Evolutionary conservation across 129 eudicot species (phyloP).

Genomic region (Artemisia annua): DNA sequence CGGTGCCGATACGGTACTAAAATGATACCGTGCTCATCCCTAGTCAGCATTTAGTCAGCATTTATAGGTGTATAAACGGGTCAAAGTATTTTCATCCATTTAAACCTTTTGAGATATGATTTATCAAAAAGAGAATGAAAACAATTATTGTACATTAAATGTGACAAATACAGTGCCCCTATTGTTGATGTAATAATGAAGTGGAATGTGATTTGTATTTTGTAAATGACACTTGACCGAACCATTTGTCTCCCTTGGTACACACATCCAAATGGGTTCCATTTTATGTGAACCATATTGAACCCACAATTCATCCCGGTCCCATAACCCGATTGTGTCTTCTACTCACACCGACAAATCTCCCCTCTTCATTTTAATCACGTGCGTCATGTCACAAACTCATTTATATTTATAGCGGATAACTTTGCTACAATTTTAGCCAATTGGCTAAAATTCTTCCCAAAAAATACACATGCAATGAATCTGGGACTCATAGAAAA

Average conservation of each 20-base stretch:
- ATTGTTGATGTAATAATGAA: slow-evolving; percentile 15
- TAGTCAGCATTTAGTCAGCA: no score
- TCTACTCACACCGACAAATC: slow-evolving; percentile 35
- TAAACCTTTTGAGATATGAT: no score
- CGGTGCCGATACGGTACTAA: no score
- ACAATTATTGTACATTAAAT: slow-evolving; percentile 15
- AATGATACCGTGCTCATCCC: no score
- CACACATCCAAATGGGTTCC: slow-evolving; percentile 13
- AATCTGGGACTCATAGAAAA: no score
- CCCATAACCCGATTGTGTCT: slow-evolving; percentile 27
- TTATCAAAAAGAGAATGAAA: slow-evolving; percentile 6
- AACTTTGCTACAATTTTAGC: no score
- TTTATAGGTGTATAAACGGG: no score
- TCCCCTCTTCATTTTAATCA: slow-evolving; percentile 1
- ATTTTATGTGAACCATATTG: slow-evolving; percentile 37
- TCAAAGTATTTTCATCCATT: no score
- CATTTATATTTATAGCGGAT: no score
- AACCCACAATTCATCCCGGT: slow-evolving; percentile 32
- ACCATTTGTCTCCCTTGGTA: slow-evolving; percentile 17
- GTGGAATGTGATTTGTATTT: slow-evolving; percentile 20
- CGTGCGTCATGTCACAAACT: slow-evolving; percentile 23
- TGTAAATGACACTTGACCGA: slow-evolving; percentile 39
- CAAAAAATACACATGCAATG: no score
- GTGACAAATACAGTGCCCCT: slow-evolving; percentile 32
- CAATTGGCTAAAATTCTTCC: no score